Evolutionary conservation across 176 grass and related monocot species (phyloP).

Genomic region (Carex parvula): DNA sequence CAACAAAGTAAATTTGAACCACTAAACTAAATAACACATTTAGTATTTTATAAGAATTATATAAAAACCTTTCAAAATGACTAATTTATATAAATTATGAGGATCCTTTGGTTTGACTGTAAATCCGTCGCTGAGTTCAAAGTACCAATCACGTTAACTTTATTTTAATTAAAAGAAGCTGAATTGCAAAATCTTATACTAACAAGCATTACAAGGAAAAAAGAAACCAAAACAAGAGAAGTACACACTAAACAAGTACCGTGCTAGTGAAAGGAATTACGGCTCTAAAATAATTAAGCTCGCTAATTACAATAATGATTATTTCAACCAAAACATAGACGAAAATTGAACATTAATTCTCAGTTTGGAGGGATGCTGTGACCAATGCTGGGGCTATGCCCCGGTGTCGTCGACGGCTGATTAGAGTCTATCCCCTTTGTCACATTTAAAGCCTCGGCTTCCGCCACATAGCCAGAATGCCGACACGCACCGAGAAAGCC

Average conservation of each 20-base stretch:
- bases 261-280: neutral
- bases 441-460: too few relatives aligned
- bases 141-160: too few relatives aligned
- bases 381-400: slow-evolving; percentile 15
- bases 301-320: neutral
- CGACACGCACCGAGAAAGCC: neutral
- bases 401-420: neutral
- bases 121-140: too few relatives aligned
- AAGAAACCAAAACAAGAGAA: neutral
- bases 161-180: neutral
- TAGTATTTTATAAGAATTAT: too few relatives aligned
- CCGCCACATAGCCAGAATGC: neutral
- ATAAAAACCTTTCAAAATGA: too few relatives aligned
- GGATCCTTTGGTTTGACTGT: too few relatives aligned
- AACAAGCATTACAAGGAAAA: neutral
- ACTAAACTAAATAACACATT: too few relatives aligned
- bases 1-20: too few relatives aligned
- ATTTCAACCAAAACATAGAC: neutral
- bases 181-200: neutral
- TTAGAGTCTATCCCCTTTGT: neutral
- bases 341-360: neutral
- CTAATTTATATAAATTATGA: too few relatives aligned
- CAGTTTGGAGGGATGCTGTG: neutral
- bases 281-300: neutral
- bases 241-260: neutral